Conservation (phyloP, 2,329 filamentous ascomycete species). For the Aspergillus sp. region DNA sequence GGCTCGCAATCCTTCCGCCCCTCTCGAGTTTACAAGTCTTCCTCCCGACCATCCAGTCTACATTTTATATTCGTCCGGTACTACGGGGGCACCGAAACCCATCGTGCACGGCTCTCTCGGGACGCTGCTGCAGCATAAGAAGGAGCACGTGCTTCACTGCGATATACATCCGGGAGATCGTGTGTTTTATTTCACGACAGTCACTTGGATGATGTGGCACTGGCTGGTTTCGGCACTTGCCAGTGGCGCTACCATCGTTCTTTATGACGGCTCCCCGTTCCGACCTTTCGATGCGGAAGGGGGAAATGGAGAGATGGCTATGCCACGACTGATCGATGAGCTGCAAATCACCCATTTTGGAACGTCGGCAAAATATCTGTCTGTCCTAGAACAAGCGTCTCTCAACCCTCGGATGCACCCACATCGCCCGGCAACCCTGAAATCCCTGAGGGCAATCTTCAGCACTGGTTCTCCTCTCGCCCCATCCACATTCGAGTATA, state of each 20-base stretch:
- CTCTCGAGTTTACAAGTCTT: slow-evolving; percentile 71
- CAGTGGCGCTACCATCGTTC: slow-evolving; percentile 75
- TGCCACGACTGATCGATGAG: slow-evolving; percentile 78
- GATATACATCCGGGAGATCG: slow-evolving; percentile 71
- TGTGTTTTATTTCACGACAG: slow-evolving; percentile 92
- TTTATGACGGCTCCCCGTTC: slow-evolving; percentile 94
- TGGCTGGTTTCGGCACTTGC: slow-evolving; percentile 89
- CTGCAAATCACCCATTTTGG: slow-evolving; percentile 88
- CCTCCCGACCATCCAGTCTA: slow-evolving; percentile 86
- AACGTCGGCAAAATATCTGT: slow-evolving; percentile 91
- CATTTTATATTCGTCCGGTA: slow-evolving; percentile 90
- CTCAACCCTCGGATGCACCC: slow-evolving; percentile 59
- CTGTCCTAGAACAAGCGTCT: slow-evolving; percentile 77
- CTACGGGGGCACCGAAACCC: slow-evolving; percentile 83
- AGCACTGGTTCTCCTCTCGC: slow-evolving; percentile 90
- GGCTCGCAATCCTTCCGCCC: slow-evolving; percentile 37
- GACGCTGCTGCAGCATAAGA: slow-evolving; percentile 93
- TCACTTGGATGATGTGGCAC: slow-evolving; percentile 99
- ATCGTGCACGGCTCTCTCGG: slow-evolving; percentile 91
- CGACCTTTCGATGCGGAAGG: slow-evolving; percentile 59
- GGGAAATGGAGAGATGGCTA: slow-evolving; percentile 69
- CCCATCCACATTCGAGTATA: slow-evolving; percentile 87
- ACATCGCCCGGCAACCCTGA: slow-evolving; percentile 38
- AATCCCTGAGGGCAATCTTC: slow-evolving; percentile 76
- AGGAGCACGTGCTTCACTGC: slow-evolving; percentile 87